Conservation (phyloP, 73 alveolate species). For the Paramecium primaurelia region DNA sequence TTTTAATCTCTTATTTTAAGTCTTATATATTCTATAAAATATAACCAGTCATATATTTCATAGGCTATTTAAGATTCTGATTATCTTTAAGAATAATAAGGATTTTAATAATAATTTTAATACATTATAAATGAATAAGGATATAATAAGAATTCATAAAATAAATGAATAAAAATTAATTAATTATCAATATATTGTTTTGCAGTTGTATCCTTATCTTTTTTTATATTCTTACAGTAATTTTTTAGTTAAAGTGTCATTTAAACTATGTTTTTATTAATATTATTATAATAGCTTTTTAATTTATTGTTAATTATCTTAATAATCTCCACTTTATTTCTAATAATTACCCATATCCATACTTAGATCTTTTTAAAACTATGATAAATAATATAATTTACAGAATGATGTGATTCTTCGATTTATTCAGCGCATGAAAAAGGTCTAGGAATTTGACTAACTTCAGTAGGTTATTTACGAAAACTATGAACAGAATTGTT, state of each 20-base stretch:
- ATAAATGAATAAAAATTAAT: background rate
- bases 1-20: too few species aligned
- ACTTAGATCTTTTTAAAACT: background rate
- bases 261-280: background rate
- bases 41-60: too few species aligned
- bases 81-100: too few species aligned
- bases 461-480: conserved; percentile 24
- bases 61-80: too few species aligned
- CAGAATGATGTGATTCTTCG: conserved; percentile 25
- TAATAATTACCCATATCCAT: conserved; percentile 16
- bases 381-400: background rate
- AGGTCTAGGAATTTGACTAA: conserved; percentile 22
- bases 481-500: conserved; percentile 50
- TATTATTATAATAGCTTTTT: background rate
- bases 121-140: too few species aligned
- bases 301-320: background rate
- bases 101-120: too few species aligned
- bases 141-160: background rate
- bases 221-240: conserved; percentile 8
- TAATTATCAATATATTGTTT: conserved; percentile 2
- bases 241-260: conserved; percentile 10
- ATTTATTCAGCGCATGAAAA: conserved; percentile 19
- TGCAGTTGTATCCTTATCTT: background rate
- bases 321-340: background rate
- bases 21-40: too few species aligned